Evolutionary conservation across 768 basidiomycete genomes (phyloP).

Genomic region (Amanita rimosa): DNA sequence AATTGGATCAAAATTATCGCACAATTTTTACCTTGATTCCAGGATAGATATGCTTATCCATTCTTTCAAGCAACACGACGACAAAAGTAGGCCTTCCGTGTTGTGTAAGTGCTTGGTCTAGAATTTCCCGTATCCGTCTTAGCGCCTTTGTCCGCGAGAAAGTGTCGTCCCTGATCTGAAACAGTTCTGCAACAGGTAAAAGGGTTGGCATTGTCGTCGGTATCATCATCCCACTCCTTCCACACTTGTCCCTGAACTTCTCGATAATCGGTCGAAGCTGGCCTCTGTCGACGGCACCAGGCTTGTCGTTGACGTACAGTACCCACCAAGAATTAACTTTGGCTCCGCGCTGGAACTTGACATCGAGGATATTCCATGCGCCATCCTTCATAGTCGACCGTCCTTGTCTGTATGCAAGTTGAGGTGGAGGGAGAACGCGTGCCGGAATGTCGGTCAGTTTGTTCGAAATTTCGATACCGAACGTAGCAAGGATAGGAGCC

Average conservation of each 20-base stretch:
- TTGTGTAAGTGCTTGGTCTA: slow-evolving; percentile 21
- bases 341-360: slow-evolving; percentile 53
- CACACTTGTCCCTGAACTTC: slow-evolving; percentile 46
- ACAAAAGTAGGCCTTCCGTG: slow-evolving; percentile 45
- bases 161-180: slow-evolving; percentile 20
- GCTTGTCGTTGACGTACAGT: slow-evolving; percentile 47
- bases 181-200: slow-evolving; percentile 21
- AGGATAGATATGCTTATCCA: slow-evolving; percentile 71
- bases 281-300: slow-evolving; percentile 13
- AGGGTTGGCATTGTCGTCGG: slow-evolving; percentile 24
- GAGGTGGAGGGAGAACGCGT: slow-evolving; percentile 52
- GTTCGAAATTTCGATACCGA: slow-evolving; percentile 42
- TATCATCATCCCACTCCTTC: slow-evolving; percentile 45
- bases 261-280: slow-evolving; percentile 23
- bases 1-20: not conserved
- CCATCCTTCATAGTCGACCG: slow-evolving; percentile 39
- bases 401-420: slow-evolving; percentile 41
- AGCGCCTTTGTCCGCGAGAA: slow-evolving; percentile 24
- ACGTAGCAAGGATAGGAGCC: slow-evolving; percentile 30
- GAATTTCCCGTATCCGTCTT: slow-evolving; percentile 24
- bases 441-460: slow-evolving; percentile 57
- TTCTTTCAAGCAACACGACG: slow-evolving; percentile 54
- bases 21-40: slow-evolving; percentile 47
- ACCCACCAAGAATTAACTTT: slow-evolving; percentile 52
- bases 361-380: slow-evolving; percentile 68